Evolutionary conservation across 179 eudicot genomes (phyloP), one percentile per base, ranked within the genome.

Genomic region (Heliamphora pulchella): DNA sequence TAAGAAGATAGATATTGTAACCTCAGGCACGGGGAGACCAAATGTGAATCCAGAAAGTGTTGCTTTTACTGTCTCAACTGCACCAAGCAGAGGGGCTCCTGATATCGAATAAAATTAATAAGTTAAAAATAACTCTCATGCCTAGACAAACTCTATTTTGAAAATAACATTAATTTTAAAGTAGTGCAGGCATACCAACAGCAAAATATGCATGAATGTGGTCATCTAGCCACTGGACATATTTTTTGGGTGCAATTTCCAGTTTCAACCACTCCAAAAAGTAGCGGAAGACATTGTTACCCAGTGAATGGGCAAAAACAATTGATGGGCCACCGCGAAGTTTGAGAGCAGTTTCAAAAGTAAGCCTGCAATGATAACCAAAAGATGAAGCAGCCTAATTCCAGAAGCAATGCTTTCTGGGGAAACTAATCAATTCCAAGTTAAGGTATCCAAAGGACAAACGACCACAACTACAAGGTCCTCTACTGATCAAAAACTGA

Each of bases 201-300:
- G 98, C 93, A 88, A 95, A 95, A 86, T 92, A 95, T 67, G 98
- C 98, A 91, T 95, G 98, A 74, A 95, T 93, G 84, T 95, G 98
- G 59, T 88, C 86, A 84, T 95, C 98, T 82, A 95, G 89, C 98
- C 98, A 95, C 31, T 85, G 83, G 68, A 89, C 79, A 86, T 95
- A 95, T 74, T 85, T 84, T 86, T 90, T 95, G 43, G 98, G 98
- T 67, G 98, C 94, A 81, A 95, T 87, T 85, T 95, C 98, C 86
- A 95, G 89, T 92, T 93, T 95, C 81, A 95, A 81, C 98, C 98
- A 95, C 82, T 93, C 98, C 82, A 95, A 80, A 84, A 95, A 95
- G 93, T 95, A 95, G 64, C 98, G 96, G 78, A 95, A 95, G 70
- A 95, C 96, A 86, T 87, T 86, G 86, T 95, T 95, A 51, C 98